Conservation (phyloP, 257 asterid species). For the Capsicum rhomboideum region DNA sequence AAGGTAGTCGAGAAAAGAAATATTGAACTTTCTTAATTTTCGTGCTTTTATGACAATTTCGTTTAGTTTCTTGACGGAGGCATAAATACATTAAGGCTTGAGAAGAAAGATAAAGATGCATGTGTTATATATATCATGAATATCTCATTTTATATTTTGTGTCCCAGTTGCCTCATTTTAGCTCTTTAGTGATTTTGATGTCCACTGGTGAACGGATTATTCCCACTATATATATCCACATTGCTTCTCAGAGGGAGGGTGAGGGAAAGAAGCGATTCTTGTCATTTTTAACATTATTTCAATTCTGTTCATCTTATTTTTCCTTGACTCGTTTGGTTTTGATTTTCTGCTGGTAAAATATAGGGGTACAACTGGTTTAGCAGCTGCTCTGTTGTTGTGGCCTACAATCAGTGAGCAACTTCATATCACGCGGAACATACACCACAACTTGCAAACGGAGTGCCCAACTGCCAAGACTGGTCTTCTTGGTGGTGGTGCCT, state of each 20-base stretch:
- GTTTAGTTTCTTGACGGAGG: background rate
- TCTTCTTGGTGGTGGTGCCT: slow-evolving; percentile 93
- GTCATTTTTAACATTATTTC: background rate
- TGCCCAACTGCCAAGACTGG: slow-evolving; percentile 98
- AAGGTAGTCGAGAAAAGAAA: background rate
- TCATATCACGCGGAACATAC: slow-evolving; percentile 46
- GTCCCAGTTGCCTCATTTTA: background rate
- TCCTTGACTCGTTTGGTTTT: background rate
- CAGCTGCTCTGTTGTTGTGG: slow-evolving; percentile 63
- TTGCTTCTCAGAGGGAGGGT: too few species aligned
- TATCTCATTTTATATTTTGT: background rate
- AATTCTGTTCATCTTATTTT: background rate
- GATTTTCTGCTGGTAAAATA: background rate
- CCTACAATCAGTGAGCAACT: slow-evolving; percentile 70
- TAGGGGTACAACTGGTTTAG: slow-evolving; percentile 64
- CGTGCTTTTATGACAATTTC: background rate
- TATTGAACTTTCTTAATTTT: background rate
- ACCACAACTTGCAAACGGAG: slow-evolving; percentile 41
- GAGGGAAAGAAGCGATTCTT: background rate
- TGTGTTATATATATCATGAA: background rate
- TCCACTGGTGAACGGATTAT: background rate
- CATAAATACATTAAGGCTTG: background rate
- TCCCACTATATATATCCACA: too few species aligned
- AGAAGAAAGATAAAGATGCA: background rate
- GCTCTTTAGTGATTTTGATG: background rate